Percentiles rank a stretch among this genome's conserved stretches.
These are phyloP conservation scores for Spergularia bocconei DNA, from an alignment of 148 eudicot genomes.

Conservation along the genomic window DNA sequence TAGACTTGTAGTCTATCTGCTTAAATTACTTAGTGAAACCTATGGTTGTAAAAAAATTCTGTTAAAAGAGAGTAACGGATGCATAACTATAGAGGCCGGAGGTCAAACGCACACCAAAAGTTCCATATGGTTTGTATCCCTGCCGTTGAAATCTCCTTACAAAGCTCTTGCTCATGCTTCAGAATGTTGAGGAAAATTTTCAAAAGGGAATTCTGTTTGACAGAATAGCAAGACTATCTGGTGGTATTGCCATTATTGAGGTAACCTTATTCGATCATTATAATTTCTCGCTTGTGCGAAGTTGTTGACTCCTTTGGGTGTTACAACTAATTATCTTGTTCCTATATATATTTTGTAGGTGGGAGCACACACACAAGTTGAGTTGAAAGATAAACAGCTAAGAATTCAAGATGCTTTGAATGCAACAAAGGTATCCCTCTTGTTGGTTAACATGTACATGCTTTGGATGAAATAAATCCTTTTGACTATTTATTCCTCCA, in stretches of 20 bases:
- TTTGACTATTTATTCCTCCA: too few relatives aligned
- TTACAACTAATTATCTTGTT: background rate
- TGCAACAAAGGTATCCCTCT: slow-evolving; percentile 68
- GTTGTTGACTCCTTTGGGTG: background rate
- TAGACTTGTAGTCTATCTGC: background rate
- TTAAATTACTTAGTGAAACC: background rate
- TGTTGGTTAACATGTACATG: background rate
- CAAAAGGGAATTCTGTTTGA: slow-evolving; percentile 74
- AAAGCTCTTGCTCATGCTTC: slow-evolving; percentile 19
- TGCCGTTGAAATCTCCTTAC: background rate
- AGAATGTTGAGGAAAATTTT: slow-evolving; percentile 73
- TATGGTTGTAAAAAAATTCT: background rate
- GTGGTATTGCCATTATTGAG: slow-evolving; percentile 86
- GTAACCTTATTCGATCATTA: slow-evolving; percentile 21
- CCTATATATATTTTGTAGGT: slow-evolving; percentile 39
- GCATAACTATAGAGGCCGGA: background rate
- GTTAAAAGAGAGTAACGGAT: background rate
- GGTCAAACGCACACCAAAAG: background rate
- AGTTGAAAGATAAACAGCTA: slow-evolving; percentile 77
- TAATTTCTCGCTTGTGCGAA: background rate
- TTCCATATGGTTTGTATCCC: background rate
- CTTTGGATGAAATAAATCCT: background rate
- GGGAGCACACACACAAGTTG: slow-evolving; percentile 84
- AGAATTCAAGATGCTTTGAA: slow-evolving; percentile 85
- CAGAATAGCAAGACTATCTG: slow-evolving; percentile 75